Conservation (phyloP, 768 basidiomycete species). For the Leucocoprinus sp. region DNA sequence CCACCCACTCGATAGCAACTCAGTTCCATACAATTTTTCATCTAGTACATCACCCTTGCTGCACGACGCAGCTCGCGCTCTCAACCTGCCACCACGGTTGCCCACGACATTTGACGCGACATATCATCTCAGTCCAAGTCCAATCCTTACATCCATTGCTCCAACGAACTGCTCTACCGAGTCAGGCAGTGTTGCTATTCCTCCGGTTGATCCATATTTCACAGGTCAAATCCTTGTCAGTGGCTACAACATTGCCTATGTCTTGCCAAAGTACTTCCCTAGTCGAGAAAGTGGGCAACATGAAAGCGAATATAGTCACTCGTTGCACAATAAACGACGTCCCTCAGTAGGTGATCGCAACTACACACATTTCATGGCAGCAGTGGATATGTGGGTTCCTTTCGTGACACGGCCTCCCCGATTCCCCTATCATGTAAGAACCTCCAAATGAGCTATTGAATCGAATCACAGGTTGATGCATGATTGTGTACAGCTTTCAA, state of each 20-base stretch:
- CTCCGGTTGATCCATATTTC: slow-evolving; percentile 57
- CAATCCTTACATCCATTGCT: slow-evolving; percentile 21
- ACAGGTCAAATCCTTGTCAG: slow-evolving; percentile 72
- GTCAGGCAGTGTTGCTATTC: slow-evolving; percentile 22
- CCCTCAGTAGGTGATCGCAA: slow-evolving; percentile 53
- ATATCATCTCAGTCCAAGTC: slow-evolving; percentile 31
- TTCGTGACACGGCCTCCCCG: slow-evolving; percentile 58
- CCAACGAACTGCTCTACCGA: slow-evolving; percentile 29
- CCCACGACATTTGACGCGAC: slow-evolving; percentile 52
- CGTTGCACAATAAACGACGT: slow-evolving; percentile 31
- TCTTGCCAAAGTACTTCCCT: slow-evolving; percentile 62
- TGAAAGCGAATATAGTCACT: background rate
- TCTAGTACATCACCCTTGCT: slow-evolving; percentile 53
- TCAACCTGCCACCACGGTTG: slow-evolving; percentile 57
- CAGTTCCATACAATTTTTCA: slow-evolving; percentile 70
- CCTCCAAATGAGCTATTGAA: background rate
- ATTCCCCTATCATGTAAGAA: slow-evolving; percentile 64
- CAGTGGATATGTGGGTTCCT: slow-evolving; percentile 69
- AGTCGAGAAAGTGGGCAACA: slow-evolving; percentile 13
- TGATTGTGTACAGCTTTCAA: slow-evolving; percentile 45
- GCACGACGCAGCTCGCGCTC: slow-evolving; percentile 58
- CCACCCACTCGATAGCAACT: slow-evolving; percentile 66
- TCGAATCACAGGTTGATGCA: slow-evolving; percentile 6
- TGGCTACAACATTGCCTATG: slow-evolving; percentile 68
- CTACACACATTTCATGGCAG: slow-evolving; percentile 71